Evolutionary conservation across 495 filamentous ascomycete genomes (phyloP), one percentile per base, ranked within the genome.

Genomic region (Hypoxylon crocopeplum): DNA sequence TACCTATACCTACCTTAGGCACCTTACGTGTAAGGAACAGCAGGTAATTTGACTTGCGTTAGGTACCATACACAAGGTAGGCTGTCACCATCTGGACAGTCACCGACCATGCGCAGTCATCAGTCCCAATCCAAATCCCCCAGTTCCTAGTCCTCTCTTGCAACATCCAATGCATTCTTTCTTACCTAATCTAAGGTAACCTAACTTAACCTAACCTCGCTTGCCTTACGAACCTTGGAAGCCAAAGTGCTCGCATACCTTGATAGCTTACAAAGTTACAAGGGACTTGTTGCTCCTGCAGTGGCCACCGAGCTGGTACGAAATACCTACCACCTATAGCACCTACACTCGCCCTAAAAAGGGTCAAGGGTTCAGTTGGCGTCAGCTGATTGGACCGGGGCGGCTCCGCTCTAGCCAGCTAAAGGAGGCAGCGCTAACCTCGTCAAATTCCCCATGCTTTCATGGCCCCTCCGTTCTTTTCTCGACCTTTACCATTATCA

Each of bases 361-460:
- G 42, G 49, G 29, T 56, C 24, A 34, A 62, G 42, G 37, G 56
- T 36, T 60, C 56, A 60, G 62, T 55, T 65, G 50, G 45, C 42
- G 62, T 59, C 50, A 48, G 40, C 46, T 65, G 56, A 65, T 65
- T 56, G 62, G 62, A 7, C 56, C 5, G 46, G 8, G n/a, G 17
- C 30, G 16, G 29, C 0, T 16, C 37, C 48, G 44, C 59, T 53
- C 34, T 2, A 19, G 24, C 58, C 47, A 55, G 24, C n/a, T 15
- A 30, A 48, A 58, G 48, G 53, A 49, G 44, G 56, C 49, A 55
- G 62, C 62, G 62, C 62, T 65, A 65, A 60, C 27, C 52, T 56
- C 56, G 62, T 60, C 62, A 65, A 65, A 60, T 44, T 64, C 55
- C 48, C 54, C 2, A 12, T 42, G 38, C 46, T 49, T 62, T 56